Base-by-base conservation (phyloP, 75 land plant species). In the Picea sitchensis region DNA sequence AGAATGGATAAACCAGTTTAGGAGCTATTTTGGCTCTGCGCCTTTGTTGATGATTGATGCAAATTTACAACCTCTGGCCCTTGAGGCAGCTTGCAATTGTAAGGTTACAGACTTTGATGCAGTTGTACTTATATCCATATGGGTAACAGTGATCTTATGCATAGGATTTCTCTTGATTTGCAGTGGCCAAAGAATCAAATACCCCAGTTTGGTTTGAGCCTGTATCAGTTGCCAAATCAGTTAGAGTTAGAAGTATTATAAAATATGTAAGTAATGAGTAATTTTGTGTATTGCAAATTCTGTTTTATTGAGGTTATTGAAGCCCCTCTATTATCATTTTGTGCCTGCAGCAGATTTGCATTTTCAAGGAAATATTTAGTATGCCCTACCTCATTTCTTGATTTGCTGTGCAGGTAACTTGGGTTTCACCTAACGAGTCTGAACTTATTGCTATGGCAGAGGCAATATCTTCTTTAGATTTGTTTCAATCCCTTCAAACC, bases 141-240 rank as follows among this genome's bases (percentile, higher is more conserved):
- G 3, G 23, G 44, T 17, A 71, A 44, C 73, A 78, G 15, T 2
- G 12, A 32, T 73, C 31, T 64, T 36, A 64, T 38, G 17, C 78
- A 38, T 44, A 13, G n/a, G 44, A 36, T 67, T 2, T 64, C 63
- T 62, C 23, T 61, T 34, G 41, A 41, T 78, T 72, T 77, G 76
- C 94, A 96, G 99, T 92, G 67, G 99, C 99, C 63, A 90, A 88
- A 82, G 90, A 88, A 32, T 88, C 84, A 80, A 77, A 84, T 15
- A 84, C 80, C 56, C 98, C 95, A n/a, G 87, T 96, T 20, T 96
- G 95, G 95, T 96, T 91, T 83, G 99, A 96, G 83, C 98, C 99
- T 23, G 99, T 96, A 31, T 96, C 99, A 59, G 88, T 94, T 54
- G 79, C 88, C 41, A 96, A 96, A 84, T 92, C 94, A n/a, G 88